Evolutionary conservation across 1,284 basidiomycete species (phyloP).

Genomic region (Moniliophthora roreri): DNA sequence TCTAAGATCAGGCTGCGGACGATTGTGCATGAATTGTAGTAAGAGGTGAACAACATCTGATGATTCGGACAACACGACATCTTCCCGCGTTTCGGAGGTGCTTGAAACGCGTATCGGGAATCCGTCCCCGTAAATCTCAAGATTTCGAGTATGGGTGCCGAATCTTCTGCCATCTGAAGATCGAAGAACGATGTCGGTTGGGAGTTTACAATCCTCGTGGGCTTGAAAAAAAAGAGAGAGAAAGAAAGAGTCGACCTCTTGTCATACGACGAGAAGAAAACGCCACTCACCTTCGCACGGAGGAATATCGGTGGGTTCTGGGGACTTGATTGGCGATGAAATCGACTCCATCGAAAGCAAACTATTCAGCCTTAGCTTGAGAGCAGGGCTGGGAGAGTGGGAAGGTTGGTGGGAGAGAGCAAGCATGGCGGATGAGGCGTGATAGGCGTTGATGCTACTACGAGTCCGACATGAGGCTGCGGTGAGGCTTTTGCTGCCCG

Average conservation of each 20-base stretch:
- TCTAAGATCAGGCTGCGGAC: not conserved
- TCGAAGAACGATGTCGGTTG: not conserved
- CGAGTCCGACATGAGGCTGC: constrained; percentile 2
- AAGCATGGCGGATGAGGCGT: not conserved
- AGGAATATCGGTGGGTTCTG: not conserved
- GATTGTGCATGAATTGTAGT: constrained; percentile 4
- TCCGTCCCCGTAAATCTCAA: not conserved
- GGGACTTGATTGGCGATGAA: not conserved
- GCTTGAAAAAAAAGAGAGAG: not conserved
- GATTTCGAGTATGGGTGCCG: not conserved
- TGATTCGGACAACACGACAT: constrained; percentile 1
- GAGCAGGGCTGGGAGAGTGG: not conserved
- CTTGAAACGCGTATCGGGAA: not conserved
- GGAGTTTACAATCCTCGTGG: not conserved
- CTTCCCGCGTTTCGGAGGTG: not conserved
- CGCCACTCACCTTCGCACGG: not conserved
- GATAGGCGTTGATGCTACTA: not conserved
- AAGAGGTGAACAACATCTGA: not conserved
- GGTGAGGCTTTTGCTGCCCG: not conserved
- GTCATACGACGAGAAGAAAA: too few species aligned
- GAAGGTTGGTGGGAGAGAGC: not conserved
- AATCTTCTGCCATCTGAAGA: constrained; percentile 3
- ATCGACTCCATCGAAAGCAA: not conserved
- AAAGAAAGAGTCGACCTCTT: not conserved
- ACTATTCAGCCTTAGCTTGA: not conserved